phyloP scores from a whole-genome alignment of 208 protist species.

The Leishmania turanica region DNA sequence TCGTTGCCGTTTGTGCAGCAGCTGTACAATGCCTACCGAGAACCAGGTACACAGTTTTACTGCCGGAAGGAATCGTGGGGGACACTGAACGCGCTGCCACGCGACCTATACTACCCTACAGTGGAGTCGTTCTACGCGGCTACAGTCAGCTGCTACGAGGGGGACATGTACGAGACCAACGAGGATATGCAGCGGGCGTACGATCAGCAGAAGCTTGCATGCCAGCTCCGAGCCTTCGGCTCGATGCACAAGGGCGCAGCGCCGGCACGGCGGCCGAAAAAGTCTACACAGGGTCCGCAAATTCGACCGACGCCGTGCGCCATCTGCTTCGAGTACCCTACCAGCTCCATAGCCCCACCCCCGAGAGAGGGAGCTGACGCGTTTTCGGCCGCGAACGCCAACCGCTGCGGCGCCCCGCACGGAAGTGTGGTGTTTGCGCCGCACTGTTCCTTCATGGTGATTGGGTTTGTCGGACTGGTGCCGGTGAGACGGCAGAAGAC shows the following conservation, averaged over 20 bases:
- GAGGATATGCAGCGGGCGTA: constrained; percentile 33
- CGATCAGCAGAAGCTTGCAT: background rate
- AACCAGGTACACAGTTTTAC: constrained; percentile 45
- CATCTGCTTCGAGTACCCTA: constrained; percentile 44
- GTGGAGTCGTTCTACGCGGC: constrained; percentile 41
- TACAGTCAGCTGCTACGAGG: constrained; percentile 40
- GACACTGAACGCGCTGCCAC: constrained; percentile 20
- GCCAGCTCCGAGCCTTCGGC: background rate
- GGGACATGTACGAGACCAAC: constrained; percentile 43
- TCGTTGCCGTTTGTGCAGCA: constrained; percentile 44
- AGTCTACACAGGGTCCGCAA: background rate
- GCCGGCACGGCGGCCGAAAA: background rate
- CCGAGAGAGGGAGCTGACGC: constrained; percentile 17
- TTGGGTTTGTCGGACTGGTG: constrained; percentile 29
- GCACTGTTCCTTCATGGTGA: constrained; percentile 17
- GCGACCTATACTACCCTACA: constrained; percentile 33
- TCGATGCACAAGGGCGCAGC: background rate
- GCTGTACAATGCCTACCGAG: constrained; percentile 40
- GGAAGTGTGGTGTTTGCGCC: constrained; percentile 25
- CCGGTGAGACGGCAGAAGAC: constrained; percentile 5
- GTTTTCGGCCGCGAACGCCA: background rate
- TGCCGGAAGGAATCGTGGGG: constrained; percentile 32
- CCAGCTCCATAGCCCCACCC: constrained; percentile 20
- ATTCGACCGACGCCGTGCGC: constrained; percentile 46
- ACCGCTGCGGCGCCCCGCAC: constrained; percentile 9